phyloP scores from a whole-genome alignment of 2,329 filamentous ascomycete species.

The Daldinia sp. region DNA sequence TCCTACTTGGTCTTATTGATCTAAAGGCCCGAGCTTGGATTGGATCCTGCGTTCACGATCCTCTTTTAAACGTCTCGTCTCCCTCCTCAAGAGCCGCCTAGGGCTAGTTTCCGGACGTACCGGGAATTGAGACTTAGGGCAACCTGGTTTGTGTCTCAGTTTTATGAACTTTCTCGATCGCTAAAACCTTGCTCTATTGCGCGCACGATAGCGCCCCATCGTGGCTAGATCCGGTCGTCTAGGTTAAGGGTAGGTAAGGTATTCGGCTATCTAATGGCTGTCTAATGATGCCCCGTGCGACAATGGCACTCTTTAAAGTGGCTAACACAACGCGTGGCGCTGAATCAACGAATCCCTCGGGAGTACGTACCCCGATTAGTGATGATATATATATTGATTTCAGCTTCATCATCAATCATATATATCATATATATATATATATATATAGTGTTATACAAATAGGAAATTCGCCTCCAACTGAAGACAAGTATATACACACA shows the following conservation, averaged over 20 bases:
- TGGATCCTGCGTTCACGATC: conserved; percentile 14
- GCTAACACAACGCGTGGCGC: conserved; percentile 5
- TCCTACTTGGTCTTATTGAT: neutral
- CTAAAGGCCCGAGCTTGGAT: conserved; percentile 8
- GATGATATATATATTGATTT: neutral
- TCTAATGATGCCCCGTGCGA: conserved; percentile 1
- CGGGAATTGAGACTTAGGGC: conserved; percentile 10
- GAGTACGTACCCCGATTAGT: neutral
- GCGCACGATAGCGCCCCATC: neutral
- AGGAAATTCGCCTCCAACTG: neutral
- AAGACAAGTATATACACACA: neutral
- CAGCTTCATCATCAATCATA: neutral
- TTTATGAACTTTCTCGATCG: conserved; percentile 7
- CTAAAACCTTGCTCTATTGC: neutral
- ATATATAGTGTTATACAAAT: neutral
- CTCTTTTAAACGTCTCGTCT: neutral
- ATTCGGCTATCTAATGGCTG: conserved; percentile 2
- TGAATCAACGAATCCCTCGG: conserved; percentile 2
- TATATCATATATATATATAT: neutral
- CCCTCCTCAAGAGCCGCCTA: conserved; percentile 8
- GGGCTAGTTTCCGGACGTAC: conserved; percentile 10
- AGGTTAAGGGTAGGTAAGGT: conserved; percentile 2
- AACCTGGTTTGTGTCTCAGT: conserved; percentile 1
- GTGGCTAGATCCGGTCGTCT: neutral
- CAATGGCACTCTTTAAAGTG: neutral